Conservation (phyloP, 805 yeast genomes). For the Crinitomyces ghanaensis region DNA sequence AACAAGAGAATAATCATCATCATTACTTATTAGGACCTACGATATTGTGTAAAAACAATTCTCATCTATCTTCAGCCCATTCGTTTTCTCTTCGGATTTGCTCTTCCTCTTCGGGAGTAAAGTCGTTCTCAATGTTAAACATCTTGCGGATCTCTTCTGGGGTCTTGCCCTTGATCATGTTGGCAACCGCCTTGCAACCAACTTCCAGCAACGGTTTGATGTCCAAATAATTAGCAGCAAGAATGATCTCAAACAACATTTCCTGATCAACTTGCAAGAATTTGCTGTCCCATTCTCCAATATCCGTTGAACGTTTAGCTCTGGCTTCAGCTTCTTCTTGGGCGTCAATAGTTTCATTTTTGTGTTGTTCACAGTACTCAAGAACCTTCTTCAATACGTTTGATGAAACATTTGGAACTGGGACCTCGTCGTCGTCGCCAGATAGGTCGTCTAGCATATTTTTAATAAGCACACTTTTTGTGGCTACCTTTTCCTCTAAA, state of each 20-base stretch:
- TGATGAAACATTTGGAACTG: conserved; percentile 56
- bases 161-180: conserved; percentile 36
- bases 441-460: conserved; percentile 70
- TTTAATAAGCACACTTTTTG: conserved; percentile 72
- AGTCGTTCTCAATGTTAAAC: conserved; percentile 35
- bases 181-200: conserved; percentile 39
- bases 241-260: conserved; percentile 37
- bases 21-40: background rate
- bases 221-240: conserved; percentile 37
- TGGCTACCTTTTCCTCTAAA: conserved; percentile 59
- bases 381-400: conserved; percentile 75
- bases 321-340: conserved; percentile 65
- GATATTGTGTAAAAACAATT: background rate
- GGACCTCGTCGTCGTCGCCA: conserved; percentile 56
- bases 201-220: conserved; percentile 35
- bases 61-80: conserved; percentile 33
- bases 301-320: conserved; percentile 71
- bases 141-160: conserved; percentile 37
- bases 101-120: conserved; percentile 38
- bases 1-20: background rate
- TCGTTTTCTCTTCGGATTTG: conserved; percentile 36
- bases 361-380: conserved; percentile 95
- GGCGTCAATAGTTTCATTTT: conserved; percentile 56
- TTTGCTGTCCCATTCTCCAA: conserved; percentile 92
- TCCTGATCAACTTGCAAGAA: conserved; percentile 83